These are phyloP conservation scores for Tulasnella sp. DNA, from an alignment of 768 basidiomycete genomes.

Conservation along the genomic window DNA sequence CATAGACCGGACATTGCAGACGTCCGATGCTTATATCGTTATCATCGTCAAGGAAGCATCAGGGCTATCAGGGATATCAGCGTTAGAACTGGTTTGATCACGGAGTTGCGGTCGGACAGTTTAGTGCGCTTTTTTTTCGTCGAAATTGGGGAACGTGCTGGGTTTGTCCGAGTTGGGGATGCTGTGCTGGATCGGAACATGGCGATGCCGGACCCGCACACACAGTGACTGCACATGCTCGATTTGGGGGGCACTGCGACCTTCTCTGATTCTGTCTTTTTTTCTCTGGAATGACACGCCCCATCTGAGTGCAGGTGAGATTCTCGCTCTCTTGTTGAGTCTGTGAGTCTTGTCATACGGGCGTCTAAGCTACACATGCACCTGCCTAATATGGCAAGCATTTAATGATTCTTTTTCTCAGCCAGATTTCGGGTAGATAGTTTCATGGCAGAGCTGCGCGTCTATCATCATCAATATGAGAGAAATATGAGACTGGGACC, in stretches of 20 bases:
- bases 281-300: neutral
- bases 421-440: neutral
- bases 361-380: neutral
- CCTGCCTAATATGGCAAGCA: neutral
- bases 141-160: neutral
- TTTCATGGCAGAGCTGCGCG: neutral
- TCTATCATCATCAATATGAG: neutral
- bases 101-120: neutral
- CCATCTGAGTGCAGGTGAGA: neutral
- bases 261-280: neutral
- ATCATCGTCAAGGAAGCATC: neutral
- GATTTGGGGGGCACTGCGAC: neutral
- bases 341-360: neutral
- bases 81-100: neutral
- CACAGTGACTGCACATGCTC: neutral
- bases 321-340: neutral
- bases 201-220: neutral
- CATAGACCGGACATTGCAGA: neutral
- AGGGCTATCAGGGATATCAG: conserved; percentile 4
- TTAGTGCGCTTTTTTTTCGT: neutral
- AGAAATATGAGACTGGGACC: neutral
- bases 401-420: neutral
- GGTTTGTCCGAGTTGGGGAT: neutral
- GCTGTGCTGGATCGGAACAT: neutral
- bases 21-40: neutral